Evolutionary conservation across 768 basidiomycete genomes (phyloP).

Genomic region (Exsudoporus frostii): DNA sequence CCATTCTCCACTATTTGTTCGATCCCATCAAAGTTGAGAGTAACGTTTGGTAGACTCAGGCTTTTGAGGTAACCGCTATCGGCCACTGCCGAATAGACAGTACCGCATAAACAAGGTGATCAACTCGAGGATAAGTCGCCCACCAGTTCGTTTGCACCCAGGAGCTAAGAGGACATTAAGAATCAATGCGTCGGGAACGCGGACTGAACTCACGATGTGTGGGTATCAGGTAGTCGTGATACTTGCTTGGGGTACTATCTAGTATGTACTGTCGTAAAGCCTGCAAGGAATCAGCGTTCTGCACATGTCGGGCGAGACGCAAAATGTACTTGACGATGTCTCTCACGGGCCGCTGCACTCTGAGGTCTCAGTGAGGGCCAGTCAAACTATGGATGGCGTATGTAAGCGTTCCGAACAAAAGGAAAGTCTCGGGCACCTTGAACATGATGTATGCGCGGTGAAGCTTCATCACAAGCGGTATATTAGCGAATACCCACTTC

Average conservation of each 20-base stretch:
- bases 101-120: neutral
- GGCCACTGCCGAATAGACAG: conserved; percentile 16
- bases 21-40: conserved; percentile 26
- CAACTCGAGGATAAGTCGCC: neutral
- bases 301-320: no score
- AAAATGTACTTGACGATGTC: conserved; percentile 9
- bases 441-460: conserved; percentile 53
- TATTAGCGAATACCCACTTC: conserved; percentile 53
- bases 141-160: conserved; percentile 54
- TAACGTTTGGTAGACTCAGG: conserved; percentile 21
- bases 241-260: conserved; percentile 45
- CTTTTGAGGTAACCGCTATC: conserved; percentile 27
- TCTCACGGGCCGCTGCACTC: conserved; percentile 9
- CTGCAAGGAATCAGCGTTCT: conserved; percentile 25
- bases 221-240: conserved; percentile 47
- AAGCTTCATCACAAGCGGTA: conserved; percentile 49
- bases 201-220: conserved; percentile 40
- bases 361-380: conserved; percentile 13
- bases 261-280: conserved; percentile 44
- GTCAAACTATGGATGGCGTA: conserved; percentile 15
- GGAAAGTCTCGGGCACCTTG: conserved; percentile 29
- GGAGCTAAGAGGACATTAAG: conserved; percentile 36
- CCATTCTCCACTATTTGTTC: conserved; percentile 16
- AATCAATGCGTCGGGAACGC: neutral
- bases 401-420: neutral